Evolutionary conservation across 768 basidiomycete genomes (phyloP).

Genomic region (Mycena venus): DNA sequence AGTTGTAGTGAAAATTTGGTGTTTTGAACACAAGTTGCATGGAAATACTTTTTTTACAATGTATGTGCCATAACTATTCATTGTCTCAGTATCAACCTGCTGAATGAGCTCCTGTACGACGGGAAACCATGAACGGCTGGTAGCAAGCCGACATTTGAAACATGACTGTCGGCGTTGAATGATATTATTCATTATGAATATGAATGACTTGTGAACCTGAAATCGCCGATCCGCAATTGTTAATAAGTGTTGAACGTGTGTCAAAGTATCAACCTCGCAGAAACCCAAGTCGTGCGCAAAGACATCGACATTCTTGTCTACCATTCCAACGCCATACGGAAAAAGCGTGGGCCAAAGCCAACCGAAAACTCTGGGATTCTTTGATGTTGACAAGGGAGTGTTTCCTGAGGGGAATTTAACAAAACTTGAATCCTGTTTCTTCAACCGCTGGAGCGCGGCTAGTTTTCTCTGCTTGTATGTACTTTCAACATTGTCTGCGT

Average conservation of each 20-base stretch:
- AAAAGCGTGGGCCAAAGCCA: constrained; percentile 36
- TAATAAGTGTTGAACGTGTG: constrained; percentile 23
- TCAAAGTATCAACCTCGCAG: constrained; percentile 11
- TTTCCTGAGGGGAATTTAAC: too few species aligned
- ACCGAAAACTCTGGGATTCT: constrained; percentile 32
- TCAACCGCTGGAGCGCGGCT: constrained; percentile 6
- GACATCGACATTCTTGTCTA: constrained; percentile 21
- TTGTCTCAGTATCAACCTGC: constrained; percentile 6
- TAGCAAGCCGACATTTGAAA: constrained; percentile 21
- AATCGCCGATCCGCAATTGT: constrained; percentile 24
- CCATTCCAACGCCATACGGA: too few species aligned
- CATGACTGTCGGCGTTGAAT: constrained; percentile 15
- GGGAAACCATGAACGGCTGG: constrained; percentile 23
- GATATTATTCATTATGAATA: constrained; percentile 24
- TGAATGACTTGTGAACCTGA: constrained; percentile 7
- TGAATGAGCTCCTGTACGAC: constrained; percentile 3
- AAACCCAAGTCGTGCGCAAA: constrained; percentile 1
- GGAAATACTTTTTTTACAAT: too few species aligned
- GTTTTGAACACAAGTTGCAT: too few species aligned
- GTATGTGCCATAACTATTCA: too few species aligned
- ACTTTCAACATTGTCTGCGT: constrained; percentile 21
- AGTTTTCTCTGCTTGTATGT: constrained; percentile 34
- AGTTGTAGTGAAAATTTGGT: too few species aligned
- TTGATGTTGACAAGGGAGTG: constrained; percentile 26
- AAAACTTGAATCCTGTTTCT: constrained; percentile 1